Conservation (phyloP, 73 alveolate genomes). For the Vitrella brassicaformis region DNA sequence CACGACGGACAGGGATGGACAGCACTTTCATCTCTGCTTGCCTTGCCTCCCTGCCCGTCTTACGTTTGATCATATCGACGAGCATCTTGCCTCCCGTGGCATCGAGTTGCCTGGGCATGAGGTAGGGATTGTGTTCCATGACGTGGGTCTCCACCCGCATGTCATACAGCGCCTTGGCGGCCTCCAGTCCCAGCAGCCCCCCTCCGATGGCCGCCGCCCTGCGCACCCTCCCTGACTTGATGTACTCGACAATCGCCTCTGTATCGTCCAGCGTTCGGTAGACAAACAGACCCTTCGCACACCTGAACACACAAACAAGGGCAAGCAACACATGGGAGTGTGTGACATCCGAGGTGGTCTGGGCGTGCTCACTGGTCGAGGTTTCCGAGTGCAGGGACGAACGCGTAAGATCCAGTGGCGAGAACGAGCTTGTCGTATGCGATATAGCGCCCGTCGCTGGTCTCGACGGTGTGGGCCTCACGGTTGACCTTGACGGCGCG, state of each 20-base stretch:
- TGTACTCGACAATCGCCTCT: background rate
- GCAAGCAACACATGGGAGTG: background rate
- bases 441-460: no score
- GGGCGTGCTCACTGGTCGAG: background rate
- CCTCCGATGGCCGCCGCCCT: conserved; percentile 19
- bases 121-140: conserved; percentile 14
- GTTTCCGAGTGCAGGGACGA: conserved; percentile 8
- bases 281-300: conserved; percentile 2
- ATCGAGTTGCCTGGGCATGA: conserved; percentile 21
- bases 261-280: conserved; percentile 19
- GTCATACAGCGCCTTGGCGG: conserved; percentile 13
- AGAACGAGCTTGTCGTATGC: background rate
- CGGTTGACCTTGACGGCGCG: background rate
- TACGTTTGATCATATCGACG: background rate
- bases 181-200: conserved; percentile 23
- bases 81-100: background rate
- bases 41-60: no score
- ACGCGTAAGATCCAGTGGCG: conserved; percentile 29
- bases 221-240: background rate
- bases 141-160: conserved; percentile 8
- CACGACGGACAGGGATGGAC: no score
- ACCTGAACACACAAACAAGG: background rate
- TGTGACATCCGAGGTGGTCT: background rate
- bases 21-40: no score
- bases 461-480: conserved; percentile 1